Base-by-base conservation (phyloP, 805 yeast genomes). In the Spathaspora boniae region DNA sequence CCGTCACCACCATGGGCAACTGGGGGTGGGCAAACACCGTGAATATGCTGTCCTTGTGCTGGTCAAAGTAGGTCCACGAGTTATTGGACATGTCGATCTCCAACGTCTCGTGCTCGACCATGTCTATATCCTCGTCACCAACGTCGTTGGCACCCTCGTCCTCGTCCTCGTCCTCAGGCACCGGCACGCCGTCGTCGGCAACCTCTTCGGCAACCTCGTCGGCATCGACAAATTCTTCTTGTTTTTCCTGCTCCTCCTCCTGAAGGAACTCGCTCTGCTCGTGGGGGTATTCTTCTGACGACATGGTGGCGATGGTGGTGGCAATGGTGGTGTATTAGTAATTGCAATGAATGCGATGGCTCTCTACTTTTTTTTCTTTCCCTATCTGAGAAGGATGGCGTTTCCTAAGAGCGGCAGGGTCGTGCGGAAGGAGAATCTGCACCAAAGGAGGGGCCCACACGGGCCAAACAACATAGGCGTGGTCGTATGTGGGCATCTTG, bases 51-150 rank as follows among this genome's bases (percentile, higher is more conserved):
- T 93, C 98, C 37, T 75, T 71, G 55, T 93, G 99, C 46, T 74
- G 72, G 55, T 93, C 98, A 57, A 93, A 93, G 59, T 86, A 93
- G 0, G 86, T 69, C 65, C 82, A 76, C 6, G 98, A 86, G 62
- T 91, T 91, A 62, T 91, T 91, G 33, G 89, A 71, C 79, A 89
- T 66, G 53, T 89, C 98, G 22, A 91, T 75, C 58, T 85, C 95
- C 27, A 86, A 61, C 26, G 70, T 65, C 33, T 78, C 72, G 9
- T 58, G 60, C 15, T 53, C 48, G 9, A 44, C 63, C 25, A 61
- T 72, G 8, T 57, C 59, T 36, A 44, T 40, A 18, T 51, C 53
- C 33, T 46, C 56, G 16, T 55, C 66, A 9, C 42, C 53, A 6
- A 28, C 38, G 11, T 36, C 49, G 16, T 33, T 43, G 9, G 41